phyloP scores from a whole-genome alignment of 176 grass and related monocot genomes.

The Lolium rigidum region DNA sequence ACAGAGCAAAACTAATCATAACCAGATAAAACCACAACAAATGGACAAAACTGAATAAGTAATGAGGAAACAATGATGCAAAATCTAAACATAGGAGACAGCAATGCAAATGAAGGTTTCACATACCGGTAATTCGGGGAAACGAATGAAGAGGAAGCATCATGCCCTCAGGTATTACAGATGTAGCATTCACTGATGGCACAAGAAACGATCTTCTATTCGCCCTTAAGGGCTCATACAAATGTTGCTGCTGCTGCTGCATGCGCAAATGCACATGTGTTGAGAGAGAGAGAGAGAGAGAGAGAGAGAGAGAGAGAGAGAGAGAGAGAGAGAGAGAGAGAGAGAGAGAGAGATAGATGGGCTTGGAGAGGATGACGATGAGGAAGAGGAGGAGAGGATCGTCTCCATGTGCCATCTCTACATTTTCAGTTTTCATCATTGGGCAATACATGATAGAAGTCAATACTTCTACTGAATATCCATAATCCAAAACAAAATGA shows the following conservation, averaged over 20 bases:
- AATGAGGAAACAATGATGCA: neutral
- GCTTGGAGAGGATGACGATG: neutral
- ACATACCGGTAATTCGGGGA: neutral
- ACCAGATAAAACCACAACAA: neutral
- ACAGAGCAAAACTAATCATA: neutral
- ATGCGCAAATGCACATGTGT: neutral
- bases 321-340: neutral
- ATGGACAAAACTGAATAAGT: neutral
- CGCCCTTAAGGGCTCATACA: neutral
- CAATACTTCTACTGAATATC: neutral
- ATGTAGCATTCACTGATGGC: conserved; percentile 33
- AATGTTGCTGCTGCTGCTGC: conserved; percentile 3
- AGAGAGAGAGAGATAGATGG: neutral
- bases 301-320: neutral
- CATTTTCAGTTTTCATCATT: conserved; percentile 37
- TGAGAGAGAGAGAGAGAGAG: neutral
- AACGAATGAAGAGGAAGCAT: conserved; percentile 1
- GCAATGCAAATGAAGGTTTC: neutral
- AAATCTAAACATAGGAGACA: conserved; percentile 22
- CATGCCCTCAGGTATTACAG: conserved; percentile 24
- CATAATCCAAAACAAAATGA: neutral
- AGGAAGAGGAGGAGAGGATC: neutral
- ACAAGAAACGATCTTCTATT: neutral
- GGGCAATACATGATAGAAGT: conserved; percentile 30
- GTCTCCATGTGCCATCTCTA: conserved; percentile 32